Evolutionary conservation across 2,329 filamentous ascomycete genomes (phyloP), one percentile per base, ranked within the genome.

Genomic region (Eutypella sp.): DNA sequence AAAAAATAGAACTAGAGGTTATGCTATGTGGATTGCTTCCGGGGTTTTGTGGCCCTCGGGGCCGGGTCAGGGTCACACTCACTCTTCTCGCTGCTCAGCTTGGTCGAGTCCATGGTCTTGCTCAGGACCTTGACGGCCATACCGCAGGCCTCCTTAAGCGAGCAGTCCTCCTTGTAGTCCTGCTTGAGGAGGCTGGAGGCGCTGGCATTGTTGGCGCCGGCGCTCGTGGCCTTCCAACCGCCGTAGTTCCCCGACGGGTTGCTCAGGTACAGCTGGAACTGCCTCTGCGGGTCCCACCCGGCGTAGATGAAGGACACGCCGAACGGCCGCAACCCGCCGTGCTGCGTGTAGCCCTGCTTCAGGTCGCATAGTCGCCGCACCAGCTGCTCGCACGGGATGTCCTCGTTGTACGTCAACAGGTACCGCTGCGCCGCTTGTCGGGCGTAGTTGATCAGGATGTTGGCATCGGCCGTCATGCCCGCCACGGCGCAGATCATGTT

Each of bases 401-500:
- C 93, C 85, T 96, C 91, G 77, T 97, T 96, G 80, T 99, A 99
- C 62, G 92, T 99, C 57, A 96, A 83, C 67, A 99, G 92, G 74
- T 99, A 97, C 65, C 87, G 84, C 75, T 99, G 93, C 60, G 93
- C 93, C 62, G 89, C 87, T 81, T 96, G 89, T 60, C 93, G 90
- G 67, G 93, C 95, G 72, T 95, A 96, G 79, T 99, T 99, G 83
- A 99, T 99, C 68, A 99, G 89, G 70, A 99, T 99, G 77, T 99
- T 99, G 69, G 93, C 93, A 67, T 99, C 93, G 64, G 93, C 93
- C 39, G 91, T 99, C 92, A 99, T 97, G 66, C 93, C 93, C 61
- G 93, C 93, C 49, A 99, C 93, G 51, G 93, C 93, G 71, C 91
- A 96, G 72, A 99, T 97, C 95, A 99, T 99, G 78, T 99, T 99